Conservation (phyloP, 768 basidiomycete genomes). For the Leccinum boreale region DNA sequence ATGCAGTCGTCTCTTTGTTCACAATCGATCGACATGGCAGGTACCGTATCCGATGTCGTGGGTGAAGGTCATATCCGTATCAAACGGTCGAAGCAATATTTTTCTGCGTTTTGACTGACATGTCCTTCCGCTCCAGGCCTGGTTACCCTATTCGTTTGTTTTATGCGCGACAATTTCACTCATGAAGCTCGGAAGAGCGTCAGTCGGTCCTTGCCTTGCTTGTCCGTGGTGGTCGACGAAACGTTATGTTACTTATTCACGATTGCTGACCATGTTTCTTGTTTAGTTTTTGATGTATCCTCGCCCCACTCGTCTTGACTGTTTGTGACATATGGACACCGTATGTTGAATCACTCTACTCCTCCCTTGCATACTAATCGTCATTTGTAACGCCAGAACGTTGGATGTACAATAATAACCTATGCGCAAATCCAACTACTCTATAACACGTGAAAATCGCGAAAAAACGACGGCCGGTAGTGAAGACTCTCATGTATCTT, state of each 20-base stretch:
- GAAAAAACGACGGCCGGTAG: neutral
- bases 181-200: neutral
- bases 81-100: neutral
- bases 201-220: no score
- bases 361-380: neutral
- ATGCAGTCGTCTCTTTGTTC: constrained; percentile 28
- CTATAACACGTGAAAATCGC: neutral
- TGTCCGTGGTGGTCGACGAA: neutral
- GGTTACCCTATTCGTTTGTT: neutral
- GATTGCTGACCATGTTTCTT: neutral
- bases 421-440: neutral
- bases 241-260: neutral
- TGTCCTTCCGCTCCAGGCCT: constrained; percentile 6
- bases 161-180: neutral
- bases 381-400: neutral
- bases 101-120: constrained; percentile 5
- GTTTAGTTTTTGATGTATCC: neutral
- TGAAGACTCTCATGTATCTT: no score
- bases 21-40: constrained; percentile 11
- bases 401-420: constrained; percentile 3
- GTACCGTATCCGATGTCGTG: constrained; percentile 20
- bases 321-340: neutral
- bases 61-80: constrained; percentile 17
- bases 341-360: neutral
- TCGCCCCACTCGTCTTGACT: neutral